Base-by-base conservation (phyloP, 163 green algal genomes). In the Scenedesmus sp. region DNA sequence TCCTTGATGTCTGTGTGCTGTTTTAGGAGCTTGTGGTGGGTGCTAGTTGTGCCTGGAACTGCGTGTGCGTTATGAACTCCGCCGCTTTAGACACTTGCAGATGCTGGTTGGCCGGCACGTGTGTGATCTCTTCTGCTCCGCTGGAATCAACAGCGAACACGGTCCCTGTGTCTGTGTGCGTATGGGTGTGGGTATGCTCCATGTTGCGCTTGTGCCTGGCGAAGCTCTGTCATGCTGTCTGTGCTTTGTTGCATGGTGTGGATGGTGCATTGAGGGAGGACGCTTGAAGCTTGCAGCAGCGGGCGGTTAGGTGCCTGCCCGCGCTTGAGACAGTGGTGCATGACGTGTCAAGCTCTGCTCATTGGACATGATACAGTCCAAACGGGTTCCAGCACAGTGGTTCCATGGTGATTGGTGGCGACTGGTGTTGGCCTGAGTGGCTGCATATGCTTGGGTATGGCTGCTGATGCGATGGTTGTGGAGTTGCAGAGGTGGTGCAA, bases 41-140 rank as follows among this genome's bases (percentile, higher is more conserved):
- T 1, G 2, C 59, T 56, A 60, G 77, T 1, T 56, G 77, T 57
- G 46, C 34, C 10, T 20, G 8, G 13, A 60, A 57, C n/a, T 82
- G 77, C 34, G 77, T 84, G 77, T 84, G 46, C 13, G 70, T 79
- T 79, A 26, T 52, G 23, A 79, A 79, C 52, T 2, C 23, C 23
- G 70, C 70, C 8, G 23, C 23, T 84, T 12, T 26, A 16, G 5
- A 52, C 23, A 52, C 23, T n/a, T 79, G 70, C 20, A 79, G 70
- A 52, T 52, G 70, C 23, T 79, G 70, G 70, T 20, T 79, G 4
- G 0, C 66, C 70, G 20, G 20, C 70, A 15, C 0, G 70, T 79
- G 70, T 79, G 23, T 79, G 23, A 79, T 79, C 70, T 79, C 70
- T 79, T 79, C 70, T 79, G 70, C 70, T 16, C 70, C 15, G 70